Conservation (phyloP, 257 asterid genomes). For the Cruciata laevipes region DNA sequence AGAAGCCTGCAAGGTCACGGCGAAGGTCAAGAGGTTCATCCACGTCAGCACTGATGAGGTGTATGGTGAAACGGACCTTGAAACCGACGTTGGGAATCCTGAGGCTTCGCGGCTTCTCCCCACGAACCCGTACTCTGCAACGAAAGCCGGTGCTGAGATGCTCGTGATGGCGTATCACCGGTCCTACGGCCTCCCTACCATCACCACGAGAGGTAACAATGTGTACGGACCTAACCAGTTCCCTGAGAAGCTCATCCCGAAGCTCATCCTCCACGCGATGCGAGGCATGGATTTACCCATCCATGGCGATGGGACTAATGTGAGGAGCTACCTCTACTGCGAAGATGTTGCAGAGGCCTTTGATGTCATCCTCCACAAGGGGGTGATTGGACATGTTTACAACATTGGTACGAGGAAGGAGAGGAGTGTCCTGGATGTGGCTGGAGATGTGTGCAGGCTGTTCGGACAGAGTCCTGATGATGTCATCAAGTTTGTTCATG, state of each 20-base stretch:
- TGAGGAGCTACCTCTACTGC: background rate
- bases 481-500: slow-evolving; percentile 71
- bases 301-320: background rate
- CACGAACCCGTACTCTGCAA: background rate
- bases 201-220: background rate
- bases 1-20: slow-evolving; percentile 96
- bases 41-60: background rate
- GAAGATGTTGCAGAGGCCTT: background rate
- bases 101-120: background rate
- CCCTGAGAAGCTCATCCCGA: background rate
- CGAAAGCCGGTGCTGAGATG: background rate
- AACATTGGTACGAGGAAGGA: background rate
- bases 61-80: background rate
- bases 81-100: background rate
- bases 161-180: background rate
- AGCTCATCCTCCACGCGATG: background rate
- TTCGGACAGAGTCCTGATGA: slow-evolving; percentile 27
- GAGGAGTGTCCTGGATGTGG: background rate
- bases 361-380: background rate
- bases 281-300: background rate
- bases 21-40: slow-evolving; percentile 19
- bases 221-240: background rate
- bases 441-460: background rate
- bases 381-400: background rate
- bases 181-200: background rate